Conservation (phyloP, 108 stramenopile genomes). For the Chaetoceros muelleri region DNA sequence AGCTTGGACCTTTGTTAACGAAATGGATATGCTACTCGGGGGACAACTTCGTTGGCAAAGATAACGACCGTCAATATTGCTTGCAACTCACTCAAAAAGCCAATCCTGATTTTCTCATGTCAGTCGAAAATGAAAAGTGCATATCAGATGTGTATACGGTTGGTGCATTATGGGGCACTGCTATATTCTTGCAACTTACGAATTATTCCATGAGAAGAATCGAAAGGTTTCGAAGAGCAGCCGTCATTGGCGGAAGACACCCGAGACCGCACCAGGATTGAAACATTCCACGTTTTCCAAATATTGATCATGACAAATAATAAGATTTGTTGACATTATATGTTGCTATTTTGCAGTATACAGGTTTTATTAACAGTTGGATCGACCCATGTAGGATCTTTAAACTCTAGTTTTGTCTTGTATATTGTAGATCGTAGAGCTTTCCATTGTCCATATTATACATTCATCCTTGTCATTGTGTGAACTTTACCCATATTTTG, state of each 20-base stretch:
- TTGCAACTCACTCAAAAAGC: constrained; percentile 51
- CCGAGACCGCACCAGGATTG: constrained; percentile 41
- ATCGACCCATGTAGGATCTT: too few relatives aligned
- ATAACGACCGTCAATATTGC: constrained; percentile 30
- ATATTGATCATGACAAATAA: too few relatives aligned
- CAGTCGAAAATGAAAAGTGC: constrained; percentile 33
- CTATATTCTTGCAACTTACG: constrained; percentile 25
- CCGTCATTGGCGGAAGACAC: constrained; percentile 19
- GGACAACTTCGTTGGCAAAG: neutral
- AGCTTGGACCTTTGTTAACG: constrained; percentile 28
- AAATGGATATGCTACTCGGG: constrained; percentile 16
- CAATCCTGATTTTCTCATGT: constrained; percentile 52
- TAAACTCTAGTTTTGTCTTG: too few relatives aligned
- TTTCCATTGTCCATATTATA: too few relatives aligned
- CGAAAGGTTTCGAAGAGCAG: constrained; percentile 36
- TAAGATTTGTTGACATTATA: too few relatives aligned
- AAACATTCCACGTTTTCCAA: too few relatives aligned
- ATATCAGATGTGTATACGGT: constrained; percentile 51
- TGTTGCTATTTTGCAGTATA: too few relatives aligned
- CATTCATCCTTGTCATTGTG: too few relatives aligned
- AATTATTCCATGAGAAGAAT: constrained; percentile 36
- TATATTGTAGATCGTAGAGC: too few relatives aligned
- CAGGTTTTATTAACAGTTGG: too few relatives aligned
- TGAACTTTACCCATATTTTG: neutral
- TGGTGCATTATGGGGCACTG: constrained; percentile 16